These are phyloP conservation scores for Fusarium piperis DNA, from an alignment of 2,329 filamentous ascomycete genomes.

Conservation along the genomic window DNA sequence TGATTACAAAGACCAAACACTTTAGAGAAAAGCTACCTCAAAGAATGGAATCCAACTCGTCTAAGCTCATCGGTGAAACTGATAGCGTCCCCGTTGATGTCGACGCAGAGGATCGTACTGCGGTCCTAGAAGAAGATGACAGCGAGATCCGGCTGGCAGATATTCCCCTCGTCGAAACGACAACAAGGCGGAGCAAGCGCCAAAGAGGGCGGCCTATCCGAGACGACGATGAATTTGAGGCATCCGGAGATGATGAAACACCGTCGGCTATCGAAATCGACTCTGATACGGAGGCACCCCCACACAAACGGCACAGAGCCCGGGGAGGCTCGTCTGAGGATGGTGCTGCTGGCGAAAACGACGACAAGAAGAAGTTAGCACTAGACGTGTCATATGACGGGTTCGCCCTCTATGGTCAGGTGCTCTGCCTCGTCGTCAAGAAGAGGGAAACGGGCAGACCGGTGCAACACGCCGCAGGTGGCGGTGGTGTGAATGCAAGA, in stretches of 20 bases:
- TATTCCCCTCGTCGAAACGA: slow-evolving; percentile 44
- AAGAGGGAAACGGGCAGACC: slow-evolving; percentile 70
- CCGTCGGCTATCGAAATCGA: slow-evolving; percentile 50
- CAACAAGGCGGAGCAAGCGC: slow-evolving; percentile 43
- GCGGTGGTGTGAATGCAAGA: slow-evolving; percentile 38
- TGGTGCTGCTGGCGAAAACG: slow-evolving; percentile 50
- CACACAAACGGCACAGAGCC: slow-evolving; percentile 57
- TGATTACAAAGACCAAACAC: slow-evolving; percentile 86
- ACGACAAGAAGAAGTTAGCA: slow-evolving; percentile 91
- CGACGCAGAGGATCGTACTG: slow-evolving; percentile 52
- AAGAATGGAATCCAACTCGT: slow-evolving; percentile 69
- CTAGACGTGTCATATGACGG: slow-evolving; percentile 92
- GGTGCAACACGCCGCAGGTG: slow-evolving; percentile 44
- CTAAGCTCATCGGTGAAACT: slow-evolving; percentile 66
- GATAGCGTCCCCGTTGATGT: slow-evolving; percentile 64
- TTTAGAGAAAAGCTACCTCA: slow-evolving; percentile 69
- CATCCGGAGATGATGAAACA: slow-evolving; percentile 48
- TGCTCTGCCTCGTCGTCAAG: slow-evolving; percentile 88
- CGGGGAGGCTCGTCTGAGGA: slow-evolving; percentile 40
- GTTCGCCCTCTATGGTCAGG: slow-evolving; percentile 93
- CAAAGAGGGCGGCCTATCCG: slow-evolving; percentile 38
- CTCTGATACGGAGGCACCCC: slow-evolving; percentile 53
- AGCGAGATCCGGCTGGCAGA: slow-evolving; percentile 47
- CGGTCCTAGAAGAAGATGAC: slow-evolving; percentile 59
- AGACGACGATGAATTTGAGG: slow-evolving; percentile 46